These are phyloP conservation scores for Camellia sinensis DNA, from an alignment of 148 eudicot species.

Conservation along the genomic window DNA sequence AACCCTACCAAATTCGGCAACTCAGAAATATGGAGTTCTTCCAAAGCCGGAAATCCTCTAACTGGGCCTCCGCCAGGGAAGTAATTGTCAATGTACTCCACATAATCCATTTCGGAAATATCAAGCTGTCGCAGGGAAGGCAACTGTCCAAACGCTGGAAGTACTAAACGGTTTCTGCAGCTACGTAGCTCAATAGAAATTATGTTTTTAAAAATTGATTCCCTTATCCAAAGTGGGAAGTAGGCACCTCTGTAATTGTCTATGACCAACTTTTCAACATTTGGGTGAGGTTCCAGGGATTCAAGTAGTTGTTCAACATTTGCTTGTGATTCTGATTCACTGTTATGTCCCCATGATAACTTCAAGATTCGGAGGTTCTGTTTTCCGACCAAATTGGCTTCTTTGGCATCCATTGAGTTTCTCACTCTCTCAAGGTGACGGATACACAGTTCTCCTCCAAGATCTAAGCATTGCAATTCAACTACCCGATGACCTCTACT, in stretches of 20 bases:
- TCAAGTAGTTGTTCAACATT: background rate
- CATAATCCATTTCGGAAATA: background rate
- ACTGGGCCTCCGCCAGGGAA: background rate
- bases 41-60: background rate
- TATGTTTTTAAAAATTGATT: background rate
- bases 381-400: background rate
- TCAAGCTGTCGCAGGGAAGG: background rate
- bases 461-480: background rate
- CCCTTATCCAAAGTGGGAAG: background rate
- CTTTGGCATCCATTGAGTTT: background rate
- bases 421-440: constrained; percentile 7
- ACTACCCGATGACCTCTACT: background rate
- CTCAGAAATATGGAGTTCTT: background rate
- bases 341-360: background rate
- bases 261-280: background rate
- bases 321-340: background rate
- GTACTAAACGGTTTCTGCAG: background rate
- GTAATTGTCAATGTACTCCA: background rate
- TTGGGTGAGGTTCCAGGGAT: constrained; percentile 1
- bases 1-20: background rate
- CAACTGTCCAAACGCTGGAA: background rate
- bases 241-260: background rate
- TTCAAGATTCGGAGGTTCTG: background rate
- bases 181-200: background rate
- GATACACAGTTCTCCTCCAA: background rate